A percentile compares a stretch with the other conserved stretches of the same genome.
These are phyloP conservation scores for Picochlorum costavermella DNA, from an alignment of 139 green algal genomes.

Conservation along the genomic window DNA sequence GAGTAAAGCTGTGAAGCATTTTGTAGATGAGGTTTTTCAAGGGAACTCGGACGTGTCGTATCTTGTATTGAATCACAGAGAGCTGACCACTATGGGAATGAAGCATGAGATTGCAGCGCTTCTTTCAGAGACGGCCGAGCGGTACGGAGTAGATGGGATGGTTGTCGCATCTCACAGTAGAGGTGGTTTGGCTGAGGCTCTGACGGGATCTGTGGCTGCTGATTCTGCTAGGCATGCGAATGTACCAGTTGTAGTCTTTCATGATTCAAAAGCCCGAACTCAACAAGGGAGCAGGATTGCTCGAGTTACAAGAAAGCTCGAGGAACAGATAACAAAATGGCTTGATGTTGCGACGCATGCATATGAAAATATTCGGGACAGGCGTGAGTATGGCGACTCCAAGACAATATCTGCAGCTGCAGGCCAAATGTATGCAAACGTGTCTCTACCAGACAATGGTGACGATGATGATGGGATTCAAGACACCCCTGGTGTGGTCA, in stretches of 20 bases:
- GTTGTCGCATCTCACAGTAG: conserved; percentile 6
- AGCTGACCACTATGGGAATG: background rate
- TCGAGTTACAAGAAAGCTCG: no score
- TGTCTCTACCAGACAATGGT: no score
- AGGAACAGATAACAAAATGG: no score
- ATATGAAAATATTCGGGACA: no score
- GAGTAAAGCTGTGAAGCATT: background rate
- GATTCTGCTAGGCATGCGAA: conserved; percentile 13
- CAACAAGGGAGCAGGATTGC: background rate
- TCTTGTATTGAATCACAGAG: conserved; percentile 11
- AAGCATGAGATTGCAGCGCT: conserved; percentile 14
- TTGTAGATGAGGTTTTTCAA: background rate
- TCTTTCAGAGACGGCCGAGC: conserved; percentile 14
- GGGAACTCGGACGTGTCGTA: background rate
- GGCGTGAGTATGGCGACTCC: no score
- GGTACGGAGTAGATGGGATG: background rate
- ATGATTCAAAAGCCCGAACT: background rate
- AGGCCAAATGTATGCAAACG: no score
- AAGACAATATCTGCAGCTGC: no score
- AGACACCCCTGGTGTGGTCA: background rate
- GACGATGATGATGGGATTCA: no score
- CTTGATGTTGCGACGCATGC: no score
- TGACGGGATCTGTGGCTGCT: conserved; percentile 21
- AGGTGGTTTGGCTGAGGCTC: conserved; percentile 13
- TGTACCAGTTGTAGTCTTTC: conserved; percentile 21